These are phyloP conservation scores for Mortierella alpina DNA, from an alignment of 192 early-diverging fungal species.

Conservation along the genomic window DNA sequence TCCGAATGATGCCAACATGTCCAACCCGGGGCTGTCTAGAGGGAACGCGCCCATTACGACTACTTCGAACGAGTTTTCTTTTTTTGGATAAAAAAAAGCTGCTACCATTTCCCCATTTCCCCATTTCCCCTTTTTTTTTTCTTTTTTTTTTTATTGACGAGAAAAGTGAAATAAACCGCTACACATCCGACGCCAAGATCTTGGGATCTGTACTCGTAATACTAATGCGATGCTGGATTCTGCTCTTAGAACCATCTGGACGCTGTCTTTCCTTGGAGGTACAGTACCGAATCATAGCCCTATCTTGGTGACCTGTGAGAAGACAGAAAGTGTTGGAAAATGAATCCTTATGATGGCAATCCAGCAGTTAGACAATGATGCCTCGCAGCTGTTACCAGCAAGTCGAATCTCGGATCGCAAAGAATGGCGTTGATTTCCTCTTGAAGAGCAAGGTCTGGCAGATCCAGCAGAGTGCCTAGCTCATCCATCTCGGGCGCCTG, in stretches of 20 bases:
- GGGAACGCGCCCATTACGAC: constrained; percentile 28
- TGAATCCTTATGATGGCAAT: neutral
- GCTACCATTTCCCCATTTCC: neutral
- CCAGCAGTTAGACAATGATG: neutral
- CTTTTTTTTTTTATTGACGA: constrained; percentile 1
- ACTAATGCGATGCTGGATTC: neutral
- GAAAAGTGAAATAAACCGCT: neutral
- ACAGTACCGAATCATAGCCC: too few relatives aligned
- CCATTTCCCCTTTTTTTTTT: neutral
- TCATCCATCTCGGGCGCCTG: neutral
- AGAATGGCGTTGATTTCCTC: constrained; percentile 14
- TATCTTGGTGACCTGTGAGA: too few relatives aligned
- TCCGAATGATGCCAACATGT: constrained; percentile 11
- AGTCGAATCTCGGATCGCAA: constrained; percentile 1
- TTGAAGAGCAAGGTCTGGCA: neutral
- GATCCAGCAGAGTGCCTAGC: neutral
- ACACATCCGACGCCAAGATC: neutral
- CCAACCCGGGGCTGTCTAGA: constrained; percentile 26
- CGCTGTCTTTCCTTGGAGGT: too few relatives aligned
- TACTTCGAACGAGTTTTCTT: constrained; percentile 34
- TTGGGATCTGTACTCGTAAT: neutral
- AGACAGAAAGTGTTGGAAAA: too few relatives aligned
- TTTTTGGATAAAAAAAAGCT: constrained; percentile 32
- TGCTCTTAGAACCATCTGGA: too few relatives aligned
- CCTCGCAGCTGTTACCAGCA: neutral